Base-by-base conservation (phyloP, 768 basidiomycete species). In the Pisolithus tinctorius region DNA sequence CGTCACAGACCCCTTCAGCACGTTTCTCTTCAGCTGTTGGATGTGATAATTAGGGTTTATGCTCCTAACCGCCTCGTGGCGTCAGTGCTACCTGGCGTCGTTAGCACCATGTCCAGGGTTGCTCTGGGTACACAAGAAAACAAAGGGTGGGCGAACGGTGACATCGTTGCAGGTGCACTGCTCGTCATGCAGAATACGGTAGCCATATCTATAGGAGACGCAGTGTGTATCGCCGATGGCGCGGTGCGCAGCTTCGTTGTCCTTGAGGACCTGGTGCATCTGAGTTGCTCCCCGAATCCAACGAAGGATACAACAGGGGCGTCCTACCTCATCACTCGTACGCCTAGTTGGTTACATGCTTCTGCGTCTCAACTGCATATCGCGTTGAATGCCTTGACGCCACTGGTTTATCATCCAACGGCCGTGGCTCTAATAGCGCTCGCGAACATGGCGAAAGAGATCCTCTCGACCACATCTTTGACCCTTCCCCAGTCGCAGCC, bases 331-430 rank as follows among this genome's bases (percentile, higher is more conserved):
- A 81, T 81, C n/a, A 58, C 67, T 4, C 79, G 92, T 4, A 86
- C 88, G 0, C 63, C 80, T 11, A 73, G 83, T 0, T 98, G 94
- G 89, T 75, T 96, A 41, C 77, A 76, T 20, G 92, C 80, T 34
- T 93, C 91, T 1, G 74, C 88, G 2, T 78, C 89, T 5, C 93
- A 96, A 60, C 70, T 98, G 10, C 81, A 87, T 43, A 84, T 91
- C 23, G 90, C 93, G 7, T 63, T 97, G 47, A 88, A 90, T 57
- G 72, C 84, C 0, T 71, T 97, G 17, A 78, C 85, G 1, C 76
- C 85, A 0, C 74, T 92, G 11, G 67, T 86, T 11, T 76, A 79
- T 2, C 92, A 95, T 61, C 82, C 85, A 11, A 88, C 80, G 1
- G 74, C 86, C 2, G 65, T 71, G 4, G 90, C 87, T 6, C 77